Conservation (phyloP, 805 yeast genomes). For the Cyberlindnera bimundalis region DNA sequence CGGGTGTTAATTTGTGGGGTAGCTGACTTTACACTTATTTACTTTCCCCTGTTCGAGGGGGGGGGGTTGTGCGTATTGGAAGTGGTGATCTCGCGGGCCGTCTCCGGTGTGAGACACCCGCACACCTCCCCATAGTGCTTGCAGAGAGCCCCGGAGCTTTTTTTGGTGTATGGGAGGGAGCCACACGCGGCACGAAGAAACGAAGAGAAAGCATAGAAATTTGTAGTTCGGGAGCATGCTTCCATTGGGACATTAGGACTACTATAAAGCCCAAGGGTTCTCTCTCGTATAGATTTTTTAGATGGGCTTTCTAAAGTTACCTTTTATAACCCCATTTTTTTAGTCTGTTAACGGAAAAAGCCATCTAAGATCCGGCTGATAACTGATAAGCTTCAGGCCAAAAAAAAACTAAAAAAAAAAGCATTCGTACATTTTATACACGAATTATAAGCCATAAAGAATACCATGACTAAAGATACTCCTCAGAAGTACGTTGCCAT, state of each 20-base stretch:
- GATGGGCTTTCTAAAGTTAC: too few species aligned
- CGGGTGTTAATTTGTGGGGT: neutral
- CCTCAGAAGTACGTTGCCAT: constrained; percentile 19
- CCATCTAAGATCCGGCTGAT: too few species aligned
- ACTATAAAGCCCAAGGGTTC: neutral
- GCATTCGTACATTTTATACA: too few species aligned
- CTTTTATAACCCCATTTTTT: too few species aligned
- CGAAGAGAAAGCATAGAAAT: neutral
- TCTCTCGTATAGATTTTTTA: too few species aligned
- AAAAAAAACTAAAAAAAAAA: neutral
- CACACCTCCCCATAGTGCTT: neutral
- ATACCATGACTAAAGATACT: constrained; percentile 12
- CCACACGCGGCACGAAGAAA: too few species aligned
- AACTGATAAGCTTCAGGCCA: neutral
- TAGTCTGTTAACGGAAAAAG: too few species aligned
- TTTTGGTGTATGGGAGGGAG: too few species aligned
- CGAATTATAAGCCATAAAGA: too few species aligned
- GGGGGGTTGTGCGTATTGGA: too few species aligned
- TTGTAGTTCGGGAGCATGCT: neutral
- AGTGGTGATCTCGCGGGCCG: neutral
- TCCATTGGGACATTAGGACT: neutral
- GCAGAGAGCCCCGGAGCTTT: too few species aligned
- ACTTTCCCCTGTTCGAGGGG: too few species aligned
- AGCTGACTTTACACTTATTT: neutral
- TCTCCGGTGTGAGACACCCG: neutral